Conservation (phyloP, 805 yeast genomes). For the Candida coquimbonensis region DNA sequence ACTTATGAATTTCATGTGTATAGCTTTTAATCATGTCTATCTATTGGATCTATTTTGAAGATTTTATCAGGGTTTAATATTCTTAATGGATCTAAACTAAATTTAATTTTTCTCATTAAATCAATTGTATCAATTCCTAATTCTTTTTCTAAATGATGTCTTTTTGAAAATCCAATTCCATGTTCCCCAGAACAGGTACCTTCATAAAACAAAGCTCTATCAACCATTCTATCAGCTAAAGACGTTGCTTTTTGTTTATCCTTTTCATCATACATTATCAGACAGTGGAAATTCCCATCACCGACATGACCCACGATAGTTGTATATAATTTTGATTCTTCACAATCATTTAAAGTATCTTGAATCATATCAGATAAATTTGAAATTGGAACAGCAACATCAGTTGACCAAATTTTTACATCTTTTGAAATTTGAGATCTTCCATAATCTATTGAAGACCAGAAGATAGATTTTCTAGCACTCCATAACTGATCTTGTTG, state of each 20-base stretch:
- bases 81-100: slow-evolving; percentile 66
- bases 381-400: slow-evolving; percentile 76
- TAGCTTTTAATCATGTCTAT: slow-evolving; percentile 1
- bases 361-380: slow-evolving; percentile 53
- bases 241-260: slow-evolving; percentile 39
- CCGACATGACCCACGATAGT: slow-evolving; percentile 78
- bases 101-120: slow-evolving; percentile 65
- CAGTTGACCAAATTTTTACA: slow-evolving; percentile 65
- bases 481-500: slow-evolving; percentile 63
- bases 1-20: not conserved
- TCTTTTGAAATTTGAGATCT: slow-evolving; percentile 33
- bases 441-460: slow-evolving; percentile 64
- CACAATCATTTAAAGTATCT: slow-evolving; percentile 54
- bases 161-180: slow-evolving; percentile 74
- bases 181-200: slow-evolving; percentile 88
- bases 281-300: slow-evolving; percentile 74
- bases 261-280: slow-evolving; percentile 51
- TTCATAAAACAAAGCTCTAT: slow-evolving; percentile 56
- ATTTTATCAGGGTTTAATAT: slow-evolving; percentile 76
- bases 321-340: slow-evolving; percentile 42
- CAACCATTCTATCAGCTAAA: slow-evolving; percentile 58
- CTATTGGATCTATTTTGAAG: slow-evolving; percentile 53
- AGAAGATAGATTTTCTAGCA: slow-evolving; percentile 63
- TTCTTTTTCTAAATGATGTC: slow-evolving; percentile 53
- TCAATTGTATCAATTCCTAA: slow-evolving; percentile 60